phyloP scores from a whole-genome alignment of 2,329 filamentous ascomycete genomes.

The Magnaporthiopsis poae region DNA sequence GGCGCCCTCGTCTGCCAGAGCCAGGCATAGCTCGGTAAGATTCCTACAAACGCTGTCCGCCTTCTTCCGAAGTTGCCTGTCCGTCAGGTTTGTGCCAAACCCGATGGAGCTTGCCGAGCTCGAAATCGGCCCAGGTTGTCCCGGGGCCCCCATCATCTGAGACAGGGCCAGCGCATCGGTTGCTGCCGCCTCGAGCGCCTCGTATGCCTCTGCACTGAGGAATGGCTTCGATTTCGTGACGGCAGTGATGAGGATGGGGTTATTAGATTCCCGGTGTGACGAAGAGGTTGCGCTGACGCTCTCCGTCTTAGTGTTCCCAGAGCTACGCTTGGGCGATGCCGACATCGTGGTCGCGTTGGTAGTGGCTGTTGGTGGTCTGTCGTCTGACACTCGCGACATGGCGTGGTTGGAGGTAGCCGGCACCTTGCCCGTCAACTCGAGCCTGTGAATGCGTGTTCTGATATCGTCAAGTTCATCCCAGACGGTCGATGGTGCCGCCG shows the following conservation, averaged over 20 bases:
- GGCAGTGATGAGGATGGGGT: constrained; percentile 72
- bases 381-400: constrained; percentile 62
- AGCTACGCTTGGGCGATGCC: constrained; percentile 69
- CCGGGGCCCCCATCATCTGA: constrained; percentile 63
- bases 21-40: constrained; percentile 83
- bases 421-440: constrained; percentile 82
- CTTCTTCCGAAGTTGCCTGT: constrained; percentile 79
- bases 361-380: constrained; percentile 80
- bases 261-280: constrained; percentile 43
- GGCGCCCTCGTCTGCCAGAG: constrained; percentile 55
- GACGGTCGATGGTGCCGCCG: constrained; percentile 80
- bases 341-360: constrained; percentile 87
- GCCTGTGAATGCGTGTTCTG: constrained; percentile 80
- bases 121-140: constrained; percentile 59
- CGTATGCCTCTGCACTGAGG: constrained; percentile 62
- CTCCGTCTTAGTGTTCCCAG: constrained; percentile 35
- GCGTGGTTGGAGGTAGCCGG: constrained; percentile 74
- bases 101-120: constrained; percentile 56
- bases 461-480: constrained; percentile 97
- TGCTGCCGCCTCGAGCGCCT: constrained; percentile 69
- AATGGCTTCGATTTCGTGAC: constrained; percentile 66
- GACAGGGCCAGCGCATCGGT: constrained; percentile 72
- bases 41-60: constrained; percentile 87
- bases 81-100: constrained; percentile 46
- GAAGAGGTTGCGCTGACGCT: constrained; percentile 33